Evolutionary conservation across 2,329 filamentous ascomycete genomes (phyloP).

Genomic region (Penicillium sp.): DNA sequence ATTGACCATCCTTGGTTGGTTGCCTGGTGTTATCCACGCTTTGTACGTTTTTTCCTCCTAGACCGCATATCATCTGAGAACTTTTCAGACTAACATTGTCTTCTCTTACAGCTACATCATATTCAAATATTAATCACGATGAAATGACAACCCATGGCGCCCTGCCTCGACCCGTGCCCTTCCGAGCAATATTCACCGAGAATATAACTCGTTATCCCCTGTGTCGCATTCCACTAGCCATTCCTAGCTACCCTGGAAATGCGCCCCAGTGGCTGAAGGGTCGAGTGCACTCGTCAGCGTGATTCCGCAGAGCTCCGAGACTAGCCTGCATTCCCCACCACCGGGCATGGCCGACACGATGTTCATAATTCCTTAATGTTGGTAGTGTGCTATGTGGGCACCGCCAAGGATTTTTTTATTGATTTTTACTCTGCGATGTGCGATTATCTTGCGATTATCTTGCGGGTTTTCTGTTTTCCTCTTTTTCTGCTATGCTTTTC

Average conservation of each 20-base stretch:
- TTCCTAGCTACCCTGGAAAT: neutral
- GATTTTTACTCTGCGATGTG: constrained; percentile 14
- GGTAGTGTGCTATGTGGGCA: constrained; percentile 3
- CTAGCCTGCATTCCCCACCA: constrained; percentile 22
- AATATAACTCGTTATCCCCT: neutral
- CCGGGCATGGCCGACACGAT: constrained; percentile 19
- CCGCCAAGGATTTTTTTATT: constrained; percentile 18
- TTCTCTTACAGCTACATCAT: constrained; percentile 68
- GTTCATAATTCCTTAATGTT: constrained; percentile 23
- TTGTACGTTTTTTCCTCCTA: constrained; percentile 59
- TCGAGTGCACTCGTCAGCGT: constrained; percentile 15
- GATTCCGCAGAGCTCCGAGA: constrained; percentile 32
- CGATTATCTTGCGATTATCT: constrained; percentile 19
- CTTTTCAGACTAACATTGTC: neutral
- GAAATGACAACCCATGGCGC: neutral
- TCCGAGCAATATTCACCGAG: neutral
- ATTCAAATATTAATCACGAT: constrained; percentile 69
- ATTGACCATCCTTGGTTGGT: constrained; percentile 73
- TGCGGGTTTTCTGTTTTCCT: too few relatives aligned
- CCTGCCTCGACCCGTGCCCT: neutral
- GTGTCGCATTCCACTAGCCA: neutral
- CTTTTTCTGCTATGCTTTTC: constrained; percentile 21
- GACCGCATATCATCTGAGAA: neutral
- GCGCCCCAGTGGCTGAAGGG: constrained; percentile 2
- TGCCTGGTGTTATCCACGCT: constrained; percentile 88